Conservation (phyloP, 2,329 filamentous ascomycete genomes). For the Neonectria coccinea region DNA sequence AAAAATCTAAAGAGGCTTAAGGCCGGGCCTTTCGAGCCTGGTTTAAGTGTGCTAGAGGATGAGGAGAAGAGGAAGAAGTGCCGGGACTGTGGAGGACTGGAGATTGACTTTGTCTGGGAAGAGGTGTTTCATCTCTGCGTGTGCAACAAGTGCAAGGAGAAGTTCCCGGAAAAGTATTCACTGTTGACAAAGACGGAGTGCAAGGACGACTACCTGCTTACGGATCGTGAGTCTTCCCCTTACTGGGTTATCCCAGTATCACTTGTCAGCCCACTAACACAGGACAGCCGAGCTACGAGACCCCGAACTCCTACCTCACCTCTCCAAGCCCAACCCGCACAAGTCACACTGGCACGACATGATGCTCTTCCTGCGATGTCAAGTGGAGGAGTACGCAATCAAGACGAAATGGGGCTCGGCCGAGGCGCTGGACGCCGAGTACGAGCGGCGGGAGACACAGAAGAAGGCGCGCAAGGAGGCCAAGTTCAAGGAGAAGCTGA, state of each 20-base stretch:
- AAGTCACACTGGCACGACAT: slow-evolving; percentile 98
- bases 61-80: slow-evolving; percentile 78
- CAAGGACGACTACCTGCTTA: slow-evolving; percentile 93
- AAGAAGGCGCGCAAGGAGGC: slow-evolving; percentile 89
- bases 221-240: slow-evolving; percentile 74
- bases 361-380: slow-evolving; percentile 95
- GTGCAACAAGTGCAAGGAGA: slow-evolving; percentile 89
- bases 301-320: slow-evolving; percentile 84
- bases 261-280: slow-evolving; percentile 16
- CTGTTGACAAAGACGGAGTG: slow-evolving; percentile 97
- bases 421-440: slow-evolving; percentile 89
- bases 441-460: slow-evolving; percentile 79
- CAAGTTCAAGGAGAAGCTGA: slow-evolving; percentile 90
- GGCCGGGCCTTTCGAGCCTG: slow-evolving; percentile 88
- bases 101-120: slow-evolving; percentile 96
- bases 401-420: slow-evolving; percentile 90
- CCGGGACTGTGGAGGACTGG: slow-evolving; percentile 82
- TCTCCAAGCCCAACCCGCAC: slow-evolving; percentile 92
- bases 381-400: slow-evolving; percentile 95
- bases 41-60: slow-evolving; percentile 78
- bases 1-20: slow-evolving; percentile 78
- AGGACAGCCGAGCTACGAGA: slow-evolving; percentile 86
- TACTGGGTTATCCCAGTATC: slow-evolving; percentile 6
- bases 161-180: slow-evolving; percentile 90
- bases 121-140: slow-evolving; percentile 82